Evolutionary conservation across 2,329 filamentous ascomycete species (phyloP), one percentile per base, ranked within the genome.

Genomic region (Dothideomycetes sp.): DNA sequence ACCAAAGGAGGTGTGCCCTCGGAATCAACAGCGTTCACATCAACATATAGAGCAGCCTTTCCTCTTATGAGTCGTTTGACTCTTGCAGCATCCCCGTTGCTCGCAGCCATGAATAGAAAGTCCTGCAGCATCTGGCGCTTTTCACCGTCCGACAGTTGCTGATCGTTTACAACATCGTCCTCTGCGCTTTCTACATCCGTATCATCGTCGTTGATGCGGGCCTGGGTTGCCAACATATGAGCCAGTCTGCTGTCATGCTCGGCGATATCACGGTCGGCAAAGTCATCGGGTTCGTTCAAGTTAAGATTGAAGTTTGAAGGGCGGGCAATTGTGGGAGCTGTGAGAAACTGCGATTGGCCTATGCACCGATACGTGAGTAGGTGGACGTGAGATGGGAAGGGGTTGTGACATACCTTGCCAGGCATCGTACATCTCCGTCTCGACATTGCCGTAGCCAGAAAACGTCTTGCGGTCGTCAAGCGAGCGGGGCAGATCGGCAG

Each of bases 391-490:
- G 43, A 30, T 45, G 38, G 13, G 18, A 34, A 25, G 46, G 9
- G 46, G 9, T 47, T 51, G 50, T 35, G 20, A 47, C 70, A 58
- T 61, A 82, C 89, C 89, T 80, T 96, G 87, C 91, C 91, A 98
- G 52, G 86, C 91, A 73, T 98, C 91, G 62, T 96, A 98, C 68
- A 95, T 86, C 69, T 96, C 91, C 28, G 88, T 94, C 69, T 96
- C 91, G 27, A 73, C 71, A 42, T 82, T 73, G 48, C 80, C 74
- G 47, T 80, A 78, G 33, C 62, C 70, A 4, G 79, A 74, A 23
- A 82, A 74, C 54, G 72, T 72, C 52, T 80, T 76, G 46, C 91
- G 78, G 67, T 98, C 91, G 61, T 98, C 82, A 41, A 98, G 75
- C 10, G 88, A 94, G 51, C 76, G 91, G 9, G 91, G 91, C 24